A percentile compares a stretch with the other conserved stretches of the same genome.
phyloP scores from a whole-genome alignment of 352 stramenopile genomes.

The Phytophthora hibernalis region DNA sequence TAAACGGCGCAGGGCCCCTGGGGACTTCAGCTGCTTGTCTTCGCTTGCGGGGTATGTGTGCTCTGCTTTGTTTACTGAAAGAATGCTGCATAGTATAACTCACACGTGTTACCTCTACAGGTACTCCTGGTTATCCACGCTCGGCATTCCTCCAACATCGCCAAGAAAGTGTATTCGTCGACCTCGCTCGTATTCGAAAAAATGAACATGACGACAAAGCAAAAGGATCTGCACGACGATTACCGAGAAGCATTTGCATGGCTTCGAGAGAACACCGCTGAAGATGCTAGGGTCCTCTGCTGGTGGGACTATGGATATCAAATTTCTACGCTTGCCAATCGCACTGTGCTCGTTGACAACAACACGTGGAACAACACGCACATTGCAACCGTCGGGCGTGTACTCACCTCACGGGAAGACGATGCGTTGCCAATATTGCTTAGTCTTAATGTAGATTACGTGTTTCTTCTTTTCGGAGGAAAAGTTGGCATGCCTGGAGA shows the following conservation, averaged over 20 bases:
- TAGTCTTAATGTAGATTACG: slow-evolving; percentile 83
- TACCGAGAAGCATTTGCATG: slow-evolving; percentile 87
- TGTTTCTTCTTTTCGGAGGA: slow-evolving; percentile 82
- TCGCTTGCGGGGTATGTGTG: slow-evolving; percentile 65
- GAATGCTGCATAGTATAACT: background rate
- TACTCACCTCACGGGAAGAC: slow-evolving; percentile 72
- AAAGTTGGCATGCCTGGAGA: slow-evolving; percentile 76
- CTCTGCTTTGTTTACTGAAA: background rate
- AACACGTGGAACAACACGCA: slow-evolving; percentile 98
- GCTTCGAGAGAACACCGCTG: slow-evolving; percentile 75
- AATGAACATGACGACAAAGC: slow-evolving; percentile 55
- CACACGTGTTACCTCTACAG: slow-evolving; percentile 31
- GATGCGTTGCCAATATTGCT: slow-evolving; percentile 74
- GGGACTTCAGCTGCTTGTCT: slow-evolving; percentile 49
- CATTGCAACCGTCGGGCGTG: slow-evolving; percentile 94
- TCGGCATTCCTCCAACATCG: slow-evolving; percentile 65
- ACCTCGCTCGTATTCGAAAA: slow-evolving; percentile 79
- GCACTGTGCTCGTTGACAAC: slow-evolving; percentile 93
- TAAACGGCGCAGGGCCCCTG: slow-evolving; percentile 21
- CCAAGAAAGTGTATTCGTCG: slow-evolving; percentile 81
- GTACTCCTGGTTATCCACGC: slow-evolving; percentile 75
- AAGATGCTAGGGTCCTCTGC: slow-evolving; percentile 74
- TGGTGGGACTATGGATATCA: slow-evolving; percentile 93
- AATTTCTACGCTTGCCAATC: slow-evolving; percentile 82
- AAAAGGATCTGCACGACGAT: slow-evolving; percentile 68